Percentiles rank a stretch among this genome's conserved stretches.
These are phyloP conservation scores for Cladosporium velox DNA, from an alignment of 2,329 filamentous ascomycete genomes.

Conservation along the genomic window DNA sequence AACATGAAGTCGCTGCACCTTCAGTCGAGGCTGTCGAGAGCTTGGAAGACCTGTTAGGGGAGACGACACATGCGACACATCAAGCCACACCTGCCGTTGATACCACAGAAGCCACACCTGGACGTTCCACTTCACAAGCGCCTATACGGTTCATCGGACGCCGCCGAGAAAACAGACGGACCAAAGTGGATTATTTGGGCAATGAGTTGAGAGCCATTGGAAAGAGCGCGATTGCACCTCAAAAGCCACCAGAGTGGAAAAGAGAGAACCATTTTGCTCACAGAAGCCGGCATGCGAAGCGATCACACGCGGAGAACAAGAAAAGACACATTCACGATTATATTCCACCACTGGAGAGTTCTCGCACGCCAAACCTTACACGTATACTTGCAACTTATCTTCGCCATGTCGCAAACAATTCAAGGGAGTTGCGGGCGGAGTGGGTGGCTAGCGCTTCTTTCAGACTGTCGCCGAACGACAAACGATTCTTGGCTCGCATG, in stretches of 20 bases:
- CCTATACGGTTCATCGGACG: neutral
- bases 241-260: conserved; percentile 1
- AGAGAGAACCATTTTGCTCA: neutral
- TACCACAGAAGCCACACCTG: neutral
- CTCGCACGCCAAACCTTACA: conserved; percentile 20
- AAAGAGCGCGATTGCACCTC: conserved; percentile 7
- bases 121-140: neutral
- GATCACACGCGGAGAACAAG: neutral
- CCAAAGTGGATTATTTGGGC: conserved; percentile 10
- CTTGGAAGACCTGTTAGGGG: neutral
- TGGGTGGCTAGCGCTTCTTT: neutral
- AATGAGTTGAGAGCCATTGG: conserved; percentile 4
- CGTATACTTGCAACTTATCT: conserved; percentile 27
- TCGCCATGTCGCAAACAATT: conserved; percentile 7
- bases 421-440: neutral
- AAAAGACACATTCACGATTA: conserved; percentile 20
- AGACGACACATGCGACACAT: neutral
- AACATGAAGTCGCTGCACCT: neutral
- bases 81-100: neutral
- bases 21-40: neutral
- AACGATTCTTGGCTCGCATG: conserved; percentile 22
- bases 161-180: conserved; percentile 1
- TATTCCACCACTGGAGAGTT: neutral
- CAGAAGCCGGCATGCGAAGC: neutral
- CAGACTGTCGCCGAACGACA: conserved; percentile 19